Conservation (phyloP, 1,284 basidiomycete species). For the Marasmius tenuissimus region DNA sequence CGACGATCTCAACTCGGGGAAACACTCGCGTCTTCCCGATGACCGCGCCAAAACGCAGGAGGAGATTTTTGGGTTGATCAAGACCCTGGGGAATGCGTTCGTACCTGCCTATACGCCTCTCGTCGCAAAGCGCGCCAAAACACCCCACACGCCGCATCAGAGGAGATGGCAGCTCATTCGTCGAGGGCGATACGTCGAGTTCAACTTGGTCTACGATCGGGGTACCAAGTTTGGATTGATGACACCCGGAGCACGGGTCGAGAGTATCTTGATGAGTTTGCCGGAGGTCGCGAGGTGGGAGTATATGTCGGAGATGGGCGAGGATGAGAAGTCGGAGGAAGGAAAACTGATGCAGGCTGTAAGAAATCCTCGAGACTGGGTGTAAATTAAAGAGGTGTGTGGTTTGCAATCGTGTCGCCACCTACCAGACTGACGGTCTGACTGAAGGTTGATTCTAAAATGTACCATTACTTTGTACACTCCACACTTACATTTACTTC, state of each 20-base stretch:
- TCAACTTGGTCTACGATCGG: constrained; percentile 89
- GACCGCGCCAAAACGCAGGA: constrained; percentile 39
- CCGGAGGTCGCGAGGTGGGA: constrained; percentile 94
- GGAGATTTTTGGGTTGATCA: constrained; percentile 78
- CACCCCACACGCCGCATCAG: constrained; percentile 61
- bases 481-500: too few species aligned
- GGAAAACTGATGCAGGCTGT: constrained; percentile 70
- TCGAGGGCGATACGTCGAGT: constrained; percentile 91
- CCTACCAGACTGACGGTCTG: background rate
- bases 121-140: constrained; percentile 56
- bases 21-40: constrained; percentile 53
- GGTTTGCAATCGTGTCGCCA: background rate
- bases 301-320: constrained; percentile 83
- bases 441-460: background rate
- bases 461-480: background rate
- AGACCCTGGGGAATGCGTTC: constrained; percentile 74
- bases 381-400: background rate
- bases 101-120: constrained; percentile 90
- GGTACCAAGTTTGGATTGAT: constrained; percentile 88
- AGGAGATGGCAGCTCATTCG: constrained; percentile 90
- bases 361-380: constrained; percentile 72
- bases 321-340: constrained; percentile 69
- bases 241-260: constrained; percentile 89
- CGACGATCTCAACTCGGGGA: constrained; percentile 77
- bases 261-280: constrained; percentile 91